Percentiles rank a stretch among this genome's conserved stretches.
Conservation (phyloP, 495 filamentous ascomycete genomes). For the Pseudomonodictys pantanalensis region DNA sequence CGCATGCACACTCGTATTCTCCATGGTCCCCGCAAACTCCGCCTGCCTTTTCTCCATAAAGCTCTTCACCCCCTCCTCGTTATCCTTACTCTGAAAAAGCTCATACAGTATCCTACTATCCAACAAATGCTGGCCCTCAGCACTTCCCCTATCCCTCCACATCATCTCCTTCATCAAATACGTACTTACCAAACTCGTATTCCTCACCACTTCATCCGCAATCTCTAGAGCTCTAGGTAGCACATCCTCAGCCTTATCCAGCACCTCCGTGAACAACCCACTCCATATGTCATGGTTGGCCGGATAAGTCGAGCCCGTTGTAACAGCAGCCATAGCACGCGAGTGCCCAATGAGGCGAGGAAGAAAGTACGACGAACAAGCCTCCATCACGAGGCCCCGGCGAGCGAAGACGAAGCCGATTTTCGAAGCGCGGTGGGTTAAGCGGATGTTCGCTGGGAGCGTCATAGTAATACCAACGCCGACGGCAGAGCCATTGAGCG, state of each 20-base stretch:
- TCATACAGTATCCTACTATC: slow-evolving; percentile 57
- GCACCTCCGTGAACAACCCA: slow-evolving; percentile 56
- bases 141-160: slow-evolving; percentile 53
- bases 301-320: slow-evolving; percentile 47
- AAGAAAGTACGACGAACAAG: slow-evolving; percentile 61
- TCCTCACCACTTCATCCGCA: slow-evolving; percentile 56
- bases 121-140: slow-evolving; percentile 58
- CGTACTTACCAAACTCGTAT: slow-evolving; percentile 54
- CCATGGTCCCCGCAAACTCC: slow-evolving; percentile 53
- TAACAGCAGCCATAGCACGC: slow-evolving; percentile 59
- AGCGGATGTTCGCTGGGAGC: slow-evolving; percentile 57
- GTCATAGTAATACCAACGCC: slow-evolving; percentile 69
- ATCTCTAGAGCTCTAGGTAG: slow-evolving; percentile 56
- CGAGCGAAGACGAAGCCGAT: slow-evolving; percentile 65
- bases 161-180: slow-evolving; percentile 59
- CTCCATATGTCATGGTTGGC: slow-evolving; percentile 47
- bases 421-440: slow-evolving; percentile 54
- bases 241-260: slow-evolving; percentile 50
- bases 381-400: slow-evolving; percentile 62
- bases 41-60: slow-evolving; percentile 48
- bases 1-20: slow-evolving; percentile 43
- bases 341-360: slow-evolving; percentile 58
- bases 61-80: slow-evolving; percentile 42
- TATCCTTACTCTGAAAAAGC: slow-evolving; percentile 49
- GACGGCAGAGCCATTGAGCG: slow-evolving; percentile 64